Evolutionary conservation across 2,329 filamentous ascomycete species (phyloP).

Genomic region (Plectosphaerella cucumerina): DNA sequence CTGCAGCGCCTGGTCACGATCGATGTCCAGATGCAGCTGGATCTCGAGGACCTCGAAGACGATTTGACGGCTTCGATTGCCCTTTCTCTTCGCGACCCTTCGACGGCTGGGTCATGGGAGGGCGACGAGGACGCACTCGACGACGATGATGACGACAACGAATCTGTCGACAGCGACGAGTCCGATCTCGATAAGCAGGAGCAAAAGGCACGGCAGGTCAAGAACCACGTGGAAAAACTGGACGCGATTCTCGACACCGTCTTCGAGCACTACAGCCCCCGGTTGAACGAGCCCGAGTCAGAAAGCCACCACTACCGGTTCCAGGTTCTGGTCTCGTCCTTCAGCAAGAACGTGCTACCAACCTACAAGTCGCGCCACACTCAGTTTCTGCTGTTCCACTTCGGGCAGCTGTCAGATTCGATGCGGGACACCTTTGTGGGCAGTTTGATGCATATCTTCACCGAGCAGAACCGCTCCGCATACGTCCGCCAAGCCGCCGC

Average conservation of each 20-base stretch:
- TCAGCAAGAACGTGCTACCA: conserved; percentile 81
- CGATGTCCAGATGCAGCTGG: conserved; percentile 91
- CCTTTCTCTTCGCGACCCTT: conserved; percentile 40
- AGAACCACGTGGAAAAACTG: conserved; percentile 83
- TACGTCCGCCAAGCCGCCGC: conserved; percentile 71
- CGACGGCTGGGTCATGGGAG: conserved; percentile 32
- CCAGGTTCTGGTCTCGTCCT: conserved; percentile 77
- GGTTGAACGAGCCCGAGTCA: conserved; percentile 65
- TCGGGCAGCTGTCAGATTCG: conserved; percentile 74
- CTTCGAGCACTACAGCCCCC: conserved; percentile 75
- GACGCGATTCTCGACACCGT: conserved; percentile 85
- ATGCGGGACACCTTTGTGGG: conserved; percentile 81
- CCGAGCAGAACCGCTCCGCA: conserved; percentile 30
- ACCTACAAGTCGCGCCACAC: conserved; percentile 90
- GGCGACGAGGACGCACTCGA: conserved; percentile 49
- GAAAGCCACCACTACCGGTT: conserved; percentile 69
- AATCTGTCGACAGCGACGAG: conserved; percentile 69
- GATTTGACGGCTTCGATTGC: conserved; percentile 74
- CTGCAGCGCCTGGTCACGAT: conserved; percentile 87
- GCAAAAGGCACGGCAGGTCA: conserved; percentile 65
- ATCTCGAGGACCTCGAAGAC: conserved; percentile 89
- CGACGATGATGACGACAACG: conserved; percentile 63
- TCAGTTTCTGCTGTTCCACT: conserved; percentile 95
- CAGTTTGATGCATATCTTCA: conserved; percentile 61
- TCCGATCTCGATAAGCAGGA: conserved; percentile 60